Conservation (phyloP, 495 filamentous ascomycete species). For the Aspergillus avenaceus region DNA sequence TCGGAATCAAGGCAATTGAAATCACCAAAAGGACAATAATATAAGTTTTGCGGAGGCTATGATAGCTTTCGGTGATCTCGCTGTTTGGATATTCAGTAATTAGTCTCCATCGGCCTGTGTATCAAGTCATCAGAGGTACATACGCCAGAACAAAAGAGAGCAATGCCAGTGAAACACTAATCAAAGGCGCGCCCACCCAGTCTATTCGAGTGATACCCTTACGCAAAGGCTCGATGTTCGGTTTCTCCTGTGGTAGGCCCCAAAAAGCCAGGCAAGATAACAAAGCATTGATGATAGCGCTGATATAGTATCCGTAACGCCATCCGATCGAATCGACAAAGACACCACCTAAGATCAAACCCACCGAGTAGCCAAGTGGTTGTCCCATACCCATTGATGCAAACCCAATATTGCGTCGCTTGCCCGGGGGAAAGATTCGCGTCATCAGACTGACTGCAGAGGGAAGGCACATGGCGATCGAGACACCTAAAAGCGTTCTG, state of each 20-base stretch:
- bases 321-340: constrained; percentile 23
- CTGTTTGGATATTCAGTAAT: too few species aligned
- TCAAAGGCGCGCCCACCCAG: not conserved
- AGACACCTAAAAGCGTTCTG: constrained; percentile 46
- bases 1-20: not conserved
- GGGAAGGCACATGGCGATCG: constrained; percentile 47
- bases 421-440: constrained; percentile 35
- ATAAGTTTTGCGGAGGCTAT: not conserved
- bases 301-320: not conserved
- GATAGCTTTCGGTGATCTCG: too few species aligned
- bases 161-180: not conserved
- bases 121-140: too few species aligned
- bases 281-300: not conserved
- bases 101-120: too few species aligned
- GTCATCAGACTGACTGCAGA: constrained; percentile 48
- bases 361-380: constrained; percentile 50
- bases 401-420: constrained; percentile 48
- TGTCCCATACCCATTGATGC: constrained; percentile 45
- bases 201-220: not conserved
- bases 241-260: not conserved
- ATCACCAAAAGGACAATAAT: not conserved
- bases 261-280: not conserved
- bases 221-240: not conserved
- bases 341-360: constrained; percentile 51
- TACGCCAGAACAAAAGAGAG: not conserved